Evolutionary conservation across 176 grass and related monocot genomes (phyloP).

Genomic region (Rhynchospora breviuscula): DNA sequence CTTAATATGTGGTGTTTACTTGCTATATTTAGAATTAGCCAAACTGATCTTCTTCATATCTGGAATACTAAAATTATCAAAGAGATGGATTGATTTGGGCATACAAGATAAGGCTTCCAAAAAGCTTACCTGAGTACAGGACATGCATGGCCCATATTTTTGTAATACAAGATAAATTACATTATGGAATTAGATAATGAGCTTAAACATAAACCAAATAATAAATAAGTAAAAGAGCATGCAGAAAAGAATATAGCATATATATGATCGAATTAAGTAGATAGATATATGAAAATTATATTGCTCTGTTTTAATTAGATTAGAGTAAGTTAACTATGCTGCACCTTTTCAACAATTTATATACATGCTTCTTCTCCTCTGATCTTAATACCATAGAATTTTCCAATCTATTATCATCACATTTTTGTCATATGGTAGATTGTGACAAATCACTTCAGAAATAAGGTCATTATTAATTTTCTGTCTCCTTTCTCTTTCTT

Average conservation of each 20-base stretch:
- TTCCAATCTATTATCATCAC: not conserved
- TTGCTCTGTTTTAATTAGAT: not conserved
- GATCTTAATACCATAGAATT: not conserved
- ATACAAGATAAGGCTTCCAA: not conserved
- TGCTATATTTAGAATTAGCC: not conserved
- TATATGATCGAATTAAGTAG: not conserved
- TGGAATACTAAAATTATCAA: not conserved
- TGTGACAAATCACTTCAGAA: not conserved
- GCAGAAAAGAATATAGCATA: not conserved
- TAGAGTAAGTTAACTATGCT: not conserved
- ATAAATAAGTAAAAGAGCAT: not conserved
- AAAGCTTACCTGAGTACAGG: not conserved
- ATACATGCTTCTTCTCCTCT: not conserved
- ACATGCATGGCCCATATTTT: conserved; percentile 2
- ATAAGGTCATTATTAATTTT: not conserved
- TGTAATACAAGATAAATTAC: not conserved
- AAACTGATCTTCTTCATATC: not conserved
- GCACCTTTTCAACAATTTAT: not conserved
- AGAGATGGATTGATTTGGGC: not conserved
- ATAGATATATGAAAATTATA: not conserved
- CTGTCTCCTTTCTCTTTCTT: not conserved
- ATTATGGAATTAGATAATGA: not conserved
- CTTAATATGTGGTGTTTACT: not conserved
- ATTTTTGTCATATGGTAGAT: not conserved
- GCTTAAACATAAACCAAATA: not conserved